phyloP scores from a whole-genome alignment of 2,329 filamentous ascomycete species.

The Alternaria incomplexa region DNA sequence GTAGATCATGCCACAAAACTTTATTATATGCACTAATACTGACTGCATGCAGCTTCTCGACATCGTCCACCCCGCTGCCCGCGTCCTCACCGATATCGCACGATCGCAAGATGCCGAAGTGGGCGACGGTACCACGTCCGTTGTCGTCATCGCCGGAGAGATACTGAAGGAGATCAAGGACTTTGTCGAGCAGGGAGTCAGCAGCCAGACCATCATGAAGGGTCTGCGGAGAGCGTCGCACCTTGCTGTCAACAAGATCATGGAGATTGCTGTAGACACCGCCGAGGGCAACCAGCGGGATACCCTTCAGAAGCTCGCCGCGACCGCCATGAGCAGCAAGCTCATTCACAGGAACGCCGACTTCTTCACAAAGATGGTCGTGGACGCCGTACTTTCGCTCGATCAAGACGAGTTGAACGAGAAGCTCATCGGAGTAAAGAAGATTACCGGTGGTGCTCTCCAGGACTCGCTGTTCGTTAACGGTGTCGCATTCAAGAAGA shows the following conservation, averaged over 20 bases:
- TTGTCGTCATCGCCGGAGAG: constrained; percentile 96
- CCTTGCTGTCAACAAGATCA: constrained; percentile 98
- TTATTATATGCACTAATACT: background rate
- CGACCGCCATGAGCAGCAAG: constrained; percentile 99
- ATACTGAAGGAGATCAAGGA: constrained; percentile 97
- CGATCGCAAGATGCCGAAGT: constrained; percentile 99
- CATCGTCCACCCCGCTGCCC: constrained; percentile 95
- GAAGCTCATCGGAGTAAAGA: constrained; percentile 97
- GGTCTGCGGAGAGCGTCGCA: constrained; percentile 83
- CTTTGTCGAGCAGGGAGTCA: constrained; percentile 94
- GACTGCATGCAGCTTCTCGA: constrained; percentile 76
- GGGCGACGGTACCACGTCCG: constrained; percentile 95
- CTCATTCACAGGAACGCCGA: constrained; percentile 95
- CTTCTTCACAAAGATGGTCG: constrained; percentile 98
- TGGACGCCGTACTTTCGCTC: constrained; percentile 91
- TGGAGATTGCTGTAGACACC: constrained; percentile 91
- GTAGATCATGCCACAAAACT: constrained; percentile 51
- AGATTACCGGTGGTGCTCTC: constrained; percentile 93
- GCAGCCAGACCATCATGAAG: constrained; percentile 97
- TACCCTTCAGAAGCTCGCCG: constrained; percentile 86
- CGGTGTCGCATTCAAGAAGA: constrained; percentile 99
- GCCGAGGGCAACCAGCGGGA: constrained; percentile 83
- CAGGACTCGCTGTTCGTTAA: constrained; percentile 97
- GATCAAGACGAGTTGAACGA: constrained; percentile 98
- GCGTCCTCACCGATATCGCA: constrained; percentile 97